Conservation (phyloP, 2,329 filamentous ascomycete species). For the Tolypocladium pustulatum region DNA sequence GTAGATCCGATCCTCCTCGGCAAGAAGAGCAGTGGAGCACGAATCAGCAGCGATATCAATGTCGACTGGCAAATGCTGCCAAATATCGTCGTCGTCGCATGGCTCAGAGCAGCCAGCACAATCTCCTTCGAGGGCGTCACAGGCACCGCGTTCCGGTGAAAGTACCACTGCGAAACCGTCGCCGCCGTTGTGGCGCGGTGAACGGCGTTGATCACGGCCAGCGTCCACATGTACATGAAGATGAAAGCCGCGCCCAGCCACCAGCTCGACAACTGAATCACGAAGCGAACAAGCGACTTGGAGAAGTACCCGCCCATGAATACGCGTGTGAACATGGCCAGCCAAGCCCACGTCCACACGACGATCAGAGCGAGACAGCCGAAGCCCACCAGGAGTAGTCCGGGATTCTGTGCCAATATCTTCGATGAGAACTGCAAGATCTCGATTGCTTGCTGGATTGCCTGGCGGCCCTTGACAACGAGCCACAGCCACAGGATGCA, state of each 20-base stretch:
- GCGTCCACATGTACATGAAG: constrained; percentile 89
- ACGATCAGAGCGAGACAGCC: constrained; percentile 65
- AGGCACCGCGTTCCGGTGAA: constrained; percentile 78
- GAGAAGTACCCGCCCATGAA: constrained; percentile 87
- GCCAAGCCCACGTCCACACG: constrained; percentile 90
- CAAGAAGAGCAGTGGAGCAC: constrained; percentile 75
- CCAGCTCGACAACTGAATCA: constrained; percentile 84
- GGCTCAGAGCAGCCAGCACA: constrained; percentile 69
- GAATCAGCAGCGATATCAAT: constrained; percentile 66
- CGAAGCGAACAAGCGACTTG: constrained; percentile 50
- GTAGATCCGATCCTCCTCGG: constrained; percentile 57
- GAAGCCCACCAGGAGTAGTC: constrained; percentile 75
- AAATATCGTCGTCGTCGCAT: constrained; percentile 78
- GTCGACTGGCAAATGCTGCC: constrained; percentile 88
- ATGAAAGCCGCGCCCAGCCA: constrained; percentile 91
- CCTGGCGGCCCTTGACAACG: constrained; percentile 68
- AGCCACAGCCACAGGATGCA: constrained; percentile 76
- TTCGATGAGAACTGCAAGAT: constrained; percentile 89
- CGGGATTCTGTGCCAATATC: constrained; percentile 76
- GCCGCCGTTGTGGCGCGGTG: constrained; percentile 88
- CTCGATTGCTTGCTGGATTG: constrained; percentile 71
- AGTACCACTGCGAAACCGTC: constrained; percentile 98
- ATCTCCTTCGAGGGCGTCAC: constrained; percentile 69
- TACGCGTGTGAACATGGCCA: constrained; percentile 90
- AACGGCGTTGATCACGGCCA: constrained; percentile 76